Base-by-base conservation (phyloP, 2,329 filamentous ascomycete genomes). In the Stemphylium lycopersici region DNA sequence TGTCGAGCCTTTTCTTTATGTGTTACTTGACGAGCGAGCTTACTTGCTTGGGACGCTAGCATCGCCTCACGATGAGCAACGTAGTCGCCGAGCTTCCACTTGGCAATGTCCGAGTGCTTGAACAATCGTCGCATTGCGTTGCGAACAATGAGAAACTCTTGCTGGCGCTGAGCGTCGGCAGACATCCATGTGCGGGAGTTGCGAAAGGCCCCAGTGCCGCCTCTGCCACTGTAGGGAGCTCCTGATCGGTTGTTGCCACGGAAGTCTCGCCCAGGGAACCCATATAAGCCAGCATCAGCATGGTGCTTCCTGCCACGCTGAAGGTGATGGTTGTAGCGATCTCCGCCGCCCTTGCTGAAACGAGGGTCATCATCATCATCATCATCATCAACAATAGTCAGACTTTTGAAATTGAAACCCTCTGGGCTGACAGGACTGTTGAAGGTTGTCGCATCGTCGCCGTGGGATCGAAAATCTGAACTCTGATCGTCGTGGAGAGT, bases 81-180 rank as follows among this genome's bases (percentile, higher is more conserved):
- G 47, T 72, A 75, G 33, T 73, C 69, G 2, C 46, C 16, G 8
- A 65, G 52, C 46, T 68, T 74, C 71, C 69, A 73, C 48, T 71
- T 65, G 1, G 71, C 60, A 10, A 74, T 62, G 1, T 73, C 71
- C 2, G 68, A 65, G 26, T 71, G 46, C 49, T 64, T 71, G 65
- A 74, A 75, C 3, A 69, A 58, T 7, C 71, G 70, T 36, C 67
- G 66, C 70, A 75, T 73, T 0, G 70, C 52, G 47, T 74, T 74
- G 7, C 71, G 71, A 31, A 71, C 48, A n/a, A 69, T 49, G 12
- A 69, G 46, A 24, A 68, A 74, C 16, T 72, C 66, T 11, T 72
- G 63, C 10, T 61, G 56, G 5, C 61, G 59, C 37, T 67, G 61
- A 2, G 57, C 52, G 12, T 72, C 69, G 1, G 61, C 59, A 0